Conservation (phyloP, 108 stramenopile species). For the Fragilaria crotonensis region DNA sequence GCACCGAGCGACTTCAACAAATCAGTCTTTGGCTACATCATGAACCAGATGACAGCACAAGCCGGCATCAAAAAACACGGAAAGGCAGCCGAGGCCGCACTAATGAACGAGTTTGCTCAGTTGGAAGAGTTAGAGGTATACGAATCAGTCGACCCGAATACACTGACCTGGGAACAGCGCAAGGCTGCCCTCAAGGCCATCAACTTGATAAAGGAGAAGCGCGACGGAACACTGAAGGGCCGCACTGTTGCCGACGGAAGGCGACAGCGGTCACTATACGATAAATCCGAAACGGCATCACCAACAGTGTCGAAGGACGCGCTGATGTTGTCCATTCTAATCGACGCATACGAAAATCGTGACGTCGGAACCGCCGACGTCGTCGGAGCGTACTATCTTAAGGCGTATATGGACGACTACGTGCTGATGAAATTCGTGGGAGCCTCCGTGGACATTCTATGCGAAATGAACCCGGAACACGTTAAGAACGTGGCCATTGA, state of each 20-base stretch:
- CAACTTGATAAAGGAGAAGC: background rate
- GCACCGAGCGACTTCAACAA: background rate
- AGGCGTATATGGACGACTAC: constrained; percentile 6
- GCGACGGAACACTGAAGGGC: constrained; percentile 12
- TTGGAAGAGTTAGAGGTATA: constrained; percentile 21
- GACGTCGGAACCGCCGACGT: constrained; percentile 25
- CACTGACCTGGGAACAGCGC: constrained; percentile 16
- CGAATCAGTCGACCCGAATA: constrained; percentile 11
- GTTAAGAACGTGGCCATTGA: constrained; percentile 8
- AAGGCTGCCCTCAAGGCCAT: constrained; percentile 11
- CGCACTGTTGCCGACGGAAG: constrained; percentile 28
- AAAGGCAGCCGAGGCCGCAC: constrained; percentile 15
- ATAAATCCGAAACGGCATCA: constrained; percentile 24
- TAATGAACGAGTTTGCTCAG: constrained; percentile 33
- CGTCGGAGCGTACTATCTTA: constrained; percentile 30
- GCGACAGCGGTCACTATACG: constrained; percentile 19
- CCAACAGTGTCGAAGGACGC: constrained; percentile 31
- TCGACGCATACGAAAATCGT: constrained; percentile 25
- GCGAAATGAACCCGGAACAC: constrained; percentile 9
- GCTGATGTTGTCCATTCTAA: constrained; percentile 19
- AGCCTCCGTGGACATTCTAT: constrained; percentile 3
- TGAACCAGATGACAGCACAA: background rate
- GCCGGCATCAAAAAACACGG: constrained; percentile 26
- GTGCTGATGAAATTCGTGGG: constrained; percentile 7
- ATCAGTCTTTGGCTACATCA: background rate